phyloP scores from a whole-genome alignment of 2,329 filamentous ascomycete species.

The Penicillium sp. region DNA sequence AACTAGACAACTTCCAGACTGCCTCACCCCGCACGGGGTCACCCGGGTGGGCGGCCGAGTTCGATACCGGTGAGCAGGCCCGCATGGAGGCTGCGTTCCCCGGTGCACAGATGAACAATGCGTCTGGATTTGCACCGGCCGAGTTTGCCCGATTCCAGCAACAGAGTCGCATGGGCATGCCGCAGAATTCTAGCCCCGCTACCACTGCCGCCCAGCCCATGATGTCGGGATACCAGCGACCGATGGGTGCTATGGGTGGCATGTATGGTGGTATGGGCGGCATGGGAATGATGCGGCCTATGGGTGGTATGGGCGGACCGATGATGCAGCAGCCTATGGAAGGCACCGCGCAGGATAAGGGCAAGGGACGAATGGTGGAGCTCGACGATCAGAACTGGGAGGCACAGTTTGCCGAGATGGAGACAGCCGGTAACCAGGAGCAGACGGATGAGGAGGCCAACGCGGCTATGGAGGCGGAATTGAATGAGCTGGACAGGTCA shows the following conservation, averaged over 20 bases:
- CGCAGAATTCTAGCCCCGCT: constrained; percentile 61
- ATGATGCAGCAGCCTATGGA: constrained; percentile 55
- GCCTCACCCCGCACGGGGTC: constrained; percentile 54
- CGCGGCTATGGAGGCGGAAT: constrained; percentile 76
- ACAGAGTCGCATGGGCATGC: constrained; percentile 60
- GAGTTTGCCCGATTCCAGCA: constrained; percentile 89
- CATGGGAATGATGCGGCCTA: constrained; percentile 50
- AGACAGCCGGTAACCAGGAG: constrained; percentile 56
- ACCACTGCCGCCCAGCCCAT: constrained; percentile 58
- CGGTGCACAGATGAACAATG: constrained; percentile 49
- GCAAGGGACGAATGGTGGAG: constrained; percentile 80
- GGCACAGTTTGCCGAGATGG: constrained; percentile 89
- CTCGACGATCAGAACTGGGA: constrained; percentile 95
- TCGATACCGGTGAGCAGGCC: constrained; percentile 62
- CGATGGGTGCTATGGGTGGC: constrained; percentile 44
- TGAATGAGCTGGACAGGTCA: constrained; percentile 87
- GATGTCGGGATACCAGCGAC: constrained; percentile 54
- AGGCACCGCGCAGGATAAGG: constrained; percentile 76
- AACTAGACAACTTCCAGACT: constrained; percentile 57
- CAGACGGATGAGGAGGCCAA: constrained; percentile 64
- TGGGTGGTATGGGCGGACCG: constrained; percentile 52
- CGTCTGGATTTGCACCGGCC: constrained; percentile 69
- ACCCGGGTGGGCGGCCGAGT: constrained; percentile 65
- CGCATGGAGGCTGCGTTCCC: constrained; percentile 72
- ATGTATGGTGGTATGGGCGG: constrained; percentile 48